phyloP scores from a whole-genome alignment of 495 filamentous ascomycete species.

The Margaritispora aquatica region DNA sequence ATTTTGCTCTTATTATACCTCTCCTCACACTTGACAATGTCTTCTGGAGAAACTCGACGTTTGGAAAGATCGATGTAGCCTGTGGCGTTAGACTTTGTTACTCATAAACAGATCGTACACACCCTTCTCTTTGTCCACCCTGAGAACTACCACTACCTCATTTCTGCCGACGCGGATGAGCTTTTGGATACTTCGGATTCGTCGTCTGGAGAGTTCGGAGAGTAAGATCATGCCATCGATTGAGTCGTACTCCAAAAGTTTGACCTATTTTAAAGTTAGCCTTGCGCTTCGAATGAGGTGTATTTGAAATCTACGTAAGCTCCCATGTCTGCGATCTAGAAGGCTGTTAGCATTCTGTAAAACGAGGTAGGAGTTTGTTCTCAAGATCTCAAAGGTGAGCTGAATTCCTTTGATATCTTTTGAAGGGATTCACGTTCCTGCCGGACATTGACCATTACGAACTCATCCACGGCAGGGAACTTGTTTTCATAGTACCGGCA shows the following conservation, averaged over 20 bases:
- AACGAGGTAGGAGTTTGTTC: too few species aligned
- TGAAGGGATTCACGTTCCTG: constrained; percentile 51
- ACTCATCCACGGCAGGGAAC: constrained; percentile 97
- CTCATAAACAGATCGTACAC: not conserved
- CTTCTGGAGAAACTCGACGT: constrained; percentile 93
- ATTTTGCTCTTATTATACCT: constrained; percentile 99
- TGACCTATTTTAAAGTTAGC: constrained; percentile 36
- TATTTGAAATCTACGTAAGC: constrained; percentile 85
- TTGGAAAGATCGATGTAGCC: constrained; percentile 98
- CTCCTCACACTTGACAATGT: constrained; percentile 97
- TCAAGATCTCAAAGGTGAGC: not conserved
- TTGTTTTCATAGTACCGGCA: constrained; percentile 99
- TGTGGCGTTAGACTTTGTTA: too few species aligned
- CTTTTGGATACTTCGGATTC: constrained; percentile 98
- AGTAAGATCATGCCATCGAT: constrained; percentile 99
- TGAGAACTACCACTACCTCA: constrained; percentile 94
- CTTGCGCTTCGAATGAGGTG: too few species aligned
- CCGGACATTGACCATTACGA: constrained; percentile 98
- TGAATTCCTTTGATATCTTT: too few species aligned
- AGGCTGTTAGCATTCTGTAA: not conserved
- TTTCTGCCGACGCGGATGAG: constrained; percentile 96
- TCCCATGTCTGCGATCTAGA: constrained; percentile 96
- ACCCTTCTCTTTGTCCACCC: constrained; percentile 99
- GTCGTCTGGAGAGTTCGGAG: constrained; percentile 89
- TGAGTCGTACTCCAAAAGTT: constrained; percentile 98